Evolutionary conservation across 371 early-diverging fungal genomes (phyloP).

Genomic region (Apophysomyces elegans): DNA sequence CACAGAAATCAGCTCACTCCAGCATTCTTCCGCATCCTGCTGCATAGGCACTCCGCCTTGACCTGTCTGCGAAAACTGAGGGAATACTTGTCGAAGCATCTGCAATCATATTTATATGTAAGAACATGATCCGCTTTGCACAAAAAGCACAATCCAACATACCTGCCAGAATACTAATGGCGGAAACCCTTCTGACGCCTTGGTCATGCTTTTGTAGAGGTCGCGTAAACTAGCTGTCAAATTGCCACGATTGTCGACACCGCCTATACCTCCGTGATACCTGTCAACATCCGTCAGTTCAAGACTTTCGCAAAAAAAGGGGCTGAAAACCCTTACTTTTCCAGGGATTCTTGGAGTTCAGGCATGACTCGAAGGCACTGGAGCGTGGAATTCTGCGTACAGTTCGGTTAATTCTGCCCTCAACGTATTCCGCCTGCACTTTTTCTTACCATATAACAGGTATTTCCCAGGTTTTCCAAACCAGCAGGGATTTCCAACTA

Average conservation of each 20-base stretch:
- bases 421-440: background rate
- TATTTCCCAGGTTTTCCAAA: constrained; percentile 94
- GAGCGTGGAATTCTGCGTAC: constrained; percentile 84
- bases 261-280: constrained; percentile 38
- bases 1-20: constrained; percentile 76
- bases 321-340: constrained; percentile 36
- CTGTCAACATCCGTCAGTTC: constrained; percentile 9
- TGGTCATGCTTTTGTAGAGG: constrained; percentile 73
- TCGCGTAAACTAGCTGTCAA: constrained; percentile 75
- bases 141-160: constrained; percentile 8
- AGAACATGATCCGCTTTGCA: background rate
- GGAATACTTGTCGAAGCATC: constrained; percentile 80
- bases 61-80: constrained; percentile 86
- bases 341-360: constrained; percentile 74
- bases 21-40: constrained; percentile 99
- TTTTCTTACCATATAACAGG: constrained; percentile 90
- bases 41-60: constrained; percentile 78
- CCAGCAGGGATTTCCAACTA: constrained; percentile 88
- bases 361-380: constrained; percentile 93
- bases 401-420: background rate
- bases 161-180: constrained; percentile 84
- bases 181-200: constrained; percentile 73
- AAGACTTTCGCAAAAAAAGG: background rate
- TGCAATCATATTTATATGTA: constrained; percentile 17
- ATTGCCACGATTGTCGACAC: constrained; percentile 57